Base-by-base conservation (phyloP, 1,284 basidiomycete genomes). In the Apiotrichum mycotoxinovorans region DNA sequence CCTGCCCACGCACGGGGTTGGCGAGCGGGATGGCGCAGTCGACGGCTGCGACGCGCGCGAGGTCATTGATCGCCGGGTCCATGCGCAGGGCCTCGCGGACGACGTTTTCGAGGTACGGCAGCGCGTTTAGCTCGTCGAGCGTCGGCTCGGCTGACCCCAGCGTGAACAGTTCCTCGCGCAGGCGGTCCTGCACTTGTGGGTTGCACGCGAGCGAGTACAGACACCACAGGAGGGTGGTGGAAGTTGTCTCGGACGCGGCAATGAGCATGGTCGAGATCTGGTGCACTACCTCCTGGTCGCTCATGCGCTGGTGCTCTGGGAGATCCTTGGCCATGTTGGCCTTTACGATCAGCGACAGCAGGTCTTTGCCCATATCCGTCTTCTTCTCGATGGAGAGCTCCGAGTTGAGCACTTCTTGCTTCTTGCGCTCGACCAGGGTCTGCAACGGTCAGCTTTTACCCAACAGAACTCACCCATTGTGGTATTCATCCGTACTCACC, bases 241-340 rank as follows among this genome's bases (percentile, higher is more conserved):
- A 83, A 0, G 85, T 87, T 0, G 90, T 91, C 70, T 91, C 89
- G 69, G 89, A 86, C 0, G 89, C 89, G 2, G 74, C 72, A 1
- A 74, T 61, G 55, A 75, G 70, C 70, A 91, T 87, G 0, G 87
- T 89, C 11, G 85, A 84, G 57, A 91, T 87, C 71, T 90, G 87
- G 58, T 83, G 85, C 20, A 86, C 76, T 3, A 87, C 83, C 66
- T 90, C 87, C 18, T 80, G 77, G 44, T 84, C 81, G 10, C 82
- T 81, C 79, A 91, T 81, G 27, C 80, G 79, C 67, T 87, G 82
- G 0, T 77, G 75, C 0, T 79, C 73, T 5, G 76, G 72, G 8
- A 85, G 66, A 51, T 86, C 83, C 12, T 79, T 70, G 3, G 83
- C 79, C 63, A 83, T 72, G 68, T 85, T 86, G 3, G 85, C 85